Base-by-base conservation (phyloP, 352 stramenopile genomes). In the Phytophthora palmivora region DNA sequence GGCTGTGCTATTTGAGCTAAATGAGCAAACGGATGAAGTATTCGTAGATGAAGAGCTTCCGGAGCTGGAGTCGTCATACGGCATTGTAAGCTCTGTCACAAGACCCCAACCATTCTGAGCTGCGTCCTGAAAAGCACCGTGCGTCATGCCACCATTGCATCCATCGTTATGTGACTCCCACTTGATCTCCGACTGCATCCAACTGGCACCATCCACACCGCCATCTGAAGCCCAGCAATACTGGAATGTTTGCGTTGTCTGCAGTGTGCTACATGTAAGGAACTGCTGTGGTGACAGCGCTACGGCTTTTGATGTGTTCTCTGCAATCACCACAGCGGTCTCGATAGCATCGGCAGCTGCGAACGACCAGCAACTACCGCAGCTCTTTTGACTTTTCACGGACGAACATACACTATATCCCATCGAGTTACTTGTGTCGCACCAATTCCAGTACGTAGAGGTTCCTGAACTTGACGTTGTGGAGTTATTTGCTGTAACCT, bases 121-220 rank as follows among this genome's bases (percentile, higher is more conserved):
- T 1, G 85, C 83, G 46, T 94, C 85, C 65, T 86, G 78, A 55
- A 94, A 90, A 6, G 85, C 85, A 6, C 79, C 84, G 56, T 94
- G 85, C 14, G 85, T 94, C 85, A 94, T 94, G 15, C 85, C 85
- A 24, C 85, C 85, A 59, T 91, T 82, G 48, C 85, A 94, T 11
- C 82, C 83, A 30, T 91, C 61, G 63, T 94, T 94, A 33, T 72
- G 70, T 0, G 83, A 91, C 34, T 90, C 83, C 85, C 85, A 94
- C 43, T 76, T 89, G 62, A 92, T 91, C 50, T 73, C 55, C 8
- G 79, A 59, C 15, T 76, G 67, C 24, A 94, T 68, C 85, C 85
- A 94, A 45, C 76, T 69, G 7, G 78, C 79, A 15, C 81, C 81
- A 8, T 48, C 65, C 8, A 83, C 76, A 1, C 76, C 72, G 28